Base-by-base conservation (phyloP, 768 basidiomycete genomes). In the Lactifluus hygrophoroides region DNA sequence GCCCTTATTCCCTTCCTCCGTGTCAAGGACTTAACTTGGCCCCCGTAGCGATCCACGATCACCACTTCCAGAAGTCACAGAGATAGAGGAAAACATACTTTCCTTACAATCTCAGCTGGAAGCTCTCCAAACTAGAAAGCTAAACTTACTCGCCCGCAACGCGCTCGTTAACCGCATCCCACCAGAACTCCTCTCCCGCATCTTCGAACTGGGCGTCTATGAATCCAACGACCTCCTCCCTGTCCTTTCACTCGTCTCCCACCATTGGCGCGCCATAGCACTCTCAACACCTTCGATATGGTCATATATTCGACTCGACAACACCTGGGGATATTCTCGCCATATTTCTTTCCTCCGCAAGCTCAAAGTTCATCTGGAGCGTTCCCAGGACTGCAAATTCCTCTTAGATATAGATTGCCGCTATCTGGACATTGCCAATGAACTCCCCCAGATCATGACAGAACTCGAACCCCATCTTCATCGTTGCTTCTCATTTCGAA, bases 151-250 rank as follows among this genome's bases (percentile, higher is more conserved):
- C 11, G 67, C 64, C 6, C 45, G 54, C 9, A 65, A 62, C 10
- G 68, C 69, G 16, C 68, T 70, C 54, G 66, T 70, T 9, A 46
- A 51, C 23, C 61, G 63, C 44, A 56, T 70, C 14, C 69, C 69
- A 1, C 60, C 69, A 6, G 70, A 71, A 49, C 60, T 71, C 34
- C 65, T 71, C 19, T 65, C 66, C 37, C 67, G 68, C 23, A 63
- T 71, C 8, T 69, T 71, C 58, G 70, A 70, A 54, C 62, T 70
- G 19, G 69, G 66, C 13, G 65, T 68, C 3, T 57, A 70, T 55
- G 67, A 70, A 32, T 35, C 57, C 45, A 45, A 64, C 19, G 61
- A 67, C 2, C 63, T 69, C 38, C 50, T 68, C 9, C 59, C 58
- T 3, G 49, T 28, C 9, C 40, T 70, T 19, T 68, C 64, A 21